Evolutionary conservation across 2,329 filamentous ascomycete species (phyloP).

Genomic region (Elsinoe australis): DNA sequence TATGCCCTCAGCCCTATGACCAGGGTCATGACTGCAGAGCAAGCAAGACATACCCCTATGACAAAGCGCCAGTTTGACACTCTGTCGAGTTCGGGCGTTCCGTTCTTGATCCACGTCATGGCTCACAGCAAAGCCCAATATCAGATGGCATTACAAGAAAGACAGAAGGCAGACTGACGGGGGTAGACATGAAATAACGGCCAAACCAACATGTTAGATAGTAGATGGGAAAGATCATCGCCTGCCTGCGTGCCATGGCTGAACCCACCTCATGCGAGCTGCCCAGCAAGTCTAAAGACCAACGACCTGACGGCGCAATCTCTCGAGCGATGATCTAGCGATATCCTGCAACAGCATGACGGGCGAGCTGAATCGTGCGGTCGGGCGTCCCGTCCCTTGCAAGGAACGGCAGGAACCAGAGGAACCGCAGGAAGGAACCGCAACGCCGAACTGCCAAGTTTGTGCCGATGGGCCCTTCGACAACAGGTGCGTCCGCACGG

Average conservation of each 20-base stretch:
- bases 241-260: too few species aligned
- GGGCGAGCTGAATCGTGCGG: neutral
- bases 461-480: too few species aligned
- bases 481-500: too few species aligned
- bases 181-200: neutral
- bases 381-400: too few species aligned
- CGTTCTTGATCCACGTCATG: conserved; percentile 4
- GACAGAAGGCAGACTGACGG: neutral
- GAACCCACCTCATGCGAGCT: neutral
- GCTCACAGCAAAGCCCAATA: neutral
- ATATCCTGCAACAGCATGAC: neutral
- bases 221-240: too few species aligned
- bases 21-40: neutral
- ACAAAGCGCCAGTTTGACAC: neutral
- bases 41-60: neutral
- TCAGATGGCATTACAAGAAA: neutral
- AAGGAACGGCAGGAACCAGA: too few species aligned
- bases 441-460: too few species aligned
- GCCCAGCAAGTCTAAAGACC: neutral
- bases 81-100: neutral
- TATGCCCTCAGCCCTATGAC: neutral
- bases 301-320: conserved; percentile 1
- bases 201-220: too few species aligned
- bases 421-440: too few species aligned
- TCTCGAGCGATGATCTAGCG: neutral